These are phyloP conservation scores for Cystobasidium sp. DNA, from an alignment of 1,284 basidiomycete genomes.

Conservation along the genomic window DNA sequence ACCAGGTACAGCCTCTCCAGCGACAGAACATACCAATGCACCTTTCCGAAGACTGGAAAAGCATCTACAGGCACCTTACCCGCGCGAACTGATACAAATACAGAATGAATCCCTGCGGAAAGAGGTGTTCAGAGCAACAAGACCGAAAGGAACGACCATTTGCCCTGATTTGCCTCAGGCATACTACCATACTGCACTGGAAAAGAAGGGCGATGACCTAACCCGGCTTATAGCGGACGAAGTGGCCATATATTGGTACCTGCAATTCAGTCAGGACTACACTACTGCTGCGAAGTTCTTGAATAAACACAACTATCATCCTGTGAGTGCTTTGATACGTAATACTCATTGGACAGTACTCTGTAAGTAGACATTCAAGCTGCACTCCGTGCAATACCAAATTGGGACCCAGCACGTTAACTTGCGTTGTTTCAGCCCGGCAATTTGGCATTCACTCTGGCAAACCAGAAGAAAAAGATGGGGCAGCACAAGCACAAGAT, in stretches of 20 bases:
- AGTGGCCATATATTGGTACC: slow-evolving; percentile 20
- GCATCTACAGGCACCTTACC: slow-evolving; percentile 35
- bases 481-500: not conserved
- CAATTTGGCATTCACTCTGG: slow-evolving; percentile 24
- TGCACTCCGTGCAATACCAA: not conserved
- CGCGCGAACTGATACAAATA: slow-evolving; percentile 20
- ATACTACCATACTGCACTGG: slow-evolving; percentile 28
- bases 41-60: slow-evolving; percentile 16
- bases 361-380: not conserved
- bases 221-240: slow-evolving; percentile 36
- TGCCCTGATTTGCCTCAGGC: not conserved
- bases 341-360: slow-evolving; percentile 40
- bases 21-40: not conserved
- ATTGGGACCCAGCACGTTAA: no score
- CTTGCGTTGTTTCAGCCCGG: not conserved
- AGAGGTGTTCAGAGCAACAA: slow-evolving; percentile 33
- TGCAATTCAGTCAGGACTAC: slow-evolving; percentile 5
- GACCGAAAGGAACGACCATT: not conserved
- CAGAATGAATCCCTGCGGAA: slow-evolving; percentile 18
- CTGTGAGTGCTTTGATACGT: slow-evolving; percentile 6
- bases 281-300: not conserved
- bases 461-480: not conserved
- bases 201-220: slow-evolving; percentile 28
- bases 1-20: not conserved
- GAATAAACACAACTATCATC: not conserved